phyloP scores from a whole-genome alignment of 148 eudicot species.

The Rhododendron mucronatum region DNA sequence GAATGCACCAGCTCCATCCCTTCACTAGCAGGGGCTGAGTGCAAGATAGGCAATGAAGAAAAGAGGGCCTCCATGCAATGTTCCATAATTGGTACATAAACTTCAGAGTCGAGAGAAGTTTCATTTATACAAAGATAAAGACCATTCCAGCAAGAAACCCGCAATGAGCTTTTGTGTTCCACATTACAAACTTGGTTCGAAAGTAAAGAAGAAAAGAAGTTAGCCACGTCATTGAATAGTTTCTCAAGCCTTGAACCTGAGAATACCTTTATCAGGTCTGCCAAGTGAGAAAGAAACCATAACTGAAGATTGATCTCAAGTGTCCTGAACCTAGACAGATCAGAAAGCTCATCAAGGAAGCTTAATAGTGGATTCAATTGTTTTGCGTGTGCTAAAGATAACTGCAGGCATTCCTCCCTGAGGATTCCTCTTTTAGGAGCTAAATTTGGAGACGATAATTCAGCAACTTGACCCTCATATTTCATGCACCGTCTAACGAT shows the following conservation, averaged over 20 bases:
- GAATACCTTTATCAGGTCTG: slow-evolving; percentile 53
- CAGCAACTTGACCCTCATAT: slow-evolving; percentile 49
- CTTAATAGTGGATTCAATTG: slow-evolving; percentile 53
- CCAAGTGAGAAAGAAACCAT: slow-evolving; percentile 58
- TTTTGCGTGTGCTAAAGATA: slow-evolving; percentile 65
- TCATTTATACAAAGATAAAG: slow-evolving; percentile 45
- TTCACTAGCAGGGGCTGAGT: slow-evolving; percentile 19
- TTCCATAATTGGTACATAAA: slow-evolving; percentile 49
- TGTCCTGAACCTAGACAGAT: slow-evolving; percentile 63
- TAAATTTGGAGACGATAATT: slow-evolving; percentile 21
- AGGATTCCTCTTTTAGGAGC: slow-evolving; percentile 39
- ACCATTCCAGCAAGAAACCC: slow-evolving; percentile 78
- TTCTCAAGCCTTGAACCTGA: slow-evolving; percentile 67
- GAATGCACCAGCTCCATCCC: slow-evolving; percentile 24
- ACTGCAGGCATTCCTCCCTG: slow-evolving; percentile 65
- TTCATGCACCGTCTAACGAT: slow-evolving; percentile 75
- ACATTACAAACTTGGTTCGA: slow-evolving; percentile 28
- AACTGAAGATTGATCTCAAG: slow-evolving; percentile 69
- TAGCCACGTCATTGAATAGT: slow-evolving; percentile 60
- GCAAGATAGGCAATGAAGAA: slow-evolving; percentile 39
- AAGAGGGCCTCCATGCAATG: slow-evolving; percentile 76
- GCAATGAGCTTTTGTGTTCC: slow-evolving; percentile 44
- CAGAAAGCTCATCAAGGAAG: slow-evolving; percentile 78
- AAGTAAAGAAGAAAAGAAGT: slow-evolving; percentile 44
- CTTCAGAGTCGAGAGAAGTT: slow-evolving; percentile 35